phyloP scores from a whole-genome alignment of 495 filamentous ascomycete genomes.

The Neurospora sp. region DNA sequence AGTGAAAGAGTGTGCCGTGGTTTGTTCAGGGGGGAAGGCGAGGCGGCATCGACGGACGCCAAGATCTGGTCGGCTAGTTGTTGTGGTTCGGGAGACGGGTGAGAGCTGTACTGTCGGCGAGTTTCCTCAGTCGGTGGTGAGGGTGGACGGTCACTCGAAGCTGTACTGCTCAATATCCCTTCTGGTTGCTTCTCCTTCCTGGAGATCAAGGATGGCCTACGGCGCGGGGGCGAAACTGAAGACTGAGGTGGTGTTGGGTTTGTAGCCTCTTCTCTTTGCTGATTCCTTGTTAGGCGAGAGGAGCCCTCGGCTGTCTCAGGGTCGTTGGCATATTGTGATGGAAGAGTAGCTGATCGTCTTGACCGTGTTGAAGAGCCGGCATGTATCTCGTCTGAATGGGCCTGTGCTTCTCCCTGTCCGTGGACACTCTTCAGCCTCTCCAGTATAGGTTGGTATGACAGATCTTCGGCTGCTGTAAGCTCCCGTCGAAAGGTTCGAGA shows the following conservation, averaged over 20 bases:
- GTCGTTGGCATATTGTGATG: neutral
- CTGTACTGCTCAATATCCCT: neutral
- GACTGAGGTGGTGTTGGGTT: neutral
- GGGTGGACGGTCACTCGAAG: neutral
- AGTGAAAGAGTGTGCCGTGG: slow-evolving; percentile 41
- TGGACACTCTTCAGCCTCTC: neutral
- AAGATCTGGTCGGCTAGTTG: slow-evolving; percentile 46
- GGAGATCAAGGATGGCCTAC: neutral
- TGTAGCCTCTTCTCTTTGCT: neutral
- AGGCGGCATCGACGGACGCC: slow-evolving; percentile 40
- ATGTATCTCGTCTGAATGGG: neutral
- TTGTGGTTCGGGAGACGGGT: slow-evolving; percentile 31
- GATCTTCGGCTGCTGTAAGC: neutral
- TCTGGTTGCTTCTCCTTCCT: neutral
- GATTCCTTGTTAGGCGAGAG: neutral
- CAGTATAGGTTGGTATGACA: neutral
- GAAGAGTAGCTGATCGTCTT: neutral
- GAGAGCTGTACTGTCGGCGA: neutral
- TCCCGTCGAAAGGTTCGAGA: neutral
- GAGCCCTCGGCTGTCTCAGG: neutral
- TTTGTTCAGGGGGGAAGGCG: slow-evolving; percentile 45
- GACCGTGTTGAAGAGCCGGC: neutral
- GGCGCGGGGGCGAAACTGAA: neutral
- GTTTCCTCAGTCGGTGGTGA: neutral
- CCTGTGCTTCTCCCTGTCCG: neutral